A percentile compares a stretch with the other conserved stretches of the same genome.
phyloP scores from a whole-genome alignment of 257 asterid species.

The Dorcoceras hygrometricum region DNA sequence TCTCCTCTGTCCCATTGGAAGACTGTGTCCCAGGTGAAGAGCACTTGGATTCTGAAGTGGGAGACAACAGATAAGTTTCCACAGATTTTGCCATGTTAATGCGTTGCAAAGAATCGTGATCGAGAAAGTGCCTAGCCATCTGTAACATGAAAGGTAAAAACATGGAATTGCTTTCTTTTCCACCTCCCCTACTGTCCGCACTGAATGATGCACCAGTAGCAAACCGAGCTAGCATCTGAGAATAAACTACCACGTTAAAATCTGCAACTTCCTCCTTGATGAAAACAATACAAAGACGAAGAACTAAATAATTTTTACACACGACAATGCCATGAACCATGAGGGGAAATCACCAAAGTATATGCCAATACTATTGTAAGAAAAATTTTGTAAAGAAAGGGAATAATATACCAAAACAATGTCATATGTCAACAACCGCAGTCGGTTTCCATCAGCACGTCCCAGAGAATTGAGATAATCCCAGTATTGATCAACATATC shows the following conservation, averaged over 20 bases:
- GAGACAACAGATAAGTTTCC: conserved; percentile 57
- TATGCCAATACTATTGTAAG: neutral
- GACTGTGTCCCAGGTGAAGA: conserved; percentile 53
- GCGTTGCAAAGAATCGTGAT: conserved; percentile 78
- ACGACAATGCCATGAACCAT: neutral
- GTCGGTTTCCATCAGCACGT: conserved; percentile 95
- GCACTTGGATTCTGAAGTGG: conserved; percentile 52
- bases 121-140: conserved; percentile 88
- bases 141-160: conserved; percentile 90
- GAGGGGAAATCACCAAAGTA: neutral
- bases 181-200: conserved; percentile 92
- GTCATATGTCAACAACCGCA: conserved; percentile 86
- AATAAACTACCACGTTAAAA: neutral
- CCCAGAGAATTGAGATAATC: conserved; percentile 92
- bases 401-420: conserved; percentile 72
- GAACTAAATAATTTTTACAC: neutral
- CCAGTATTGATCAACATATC: conserved; percentile 96
- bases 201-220: conserved; percentile 94
- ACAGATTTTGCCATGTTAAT: conserved; percentile 64
- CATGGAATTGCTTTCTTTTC: conserved; percentile 88
- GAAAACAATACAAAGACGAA: neutral
- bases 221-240: conserved; percentile 98
- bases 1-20: conserved; percentile 80
- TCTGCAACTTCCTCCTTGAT: neutral
- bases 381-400: conserved; percentile 8